phyloP scores from a whole-genome alignment of 768 basidiomycete genomes.

The Tricholoma sp. region DNA sequence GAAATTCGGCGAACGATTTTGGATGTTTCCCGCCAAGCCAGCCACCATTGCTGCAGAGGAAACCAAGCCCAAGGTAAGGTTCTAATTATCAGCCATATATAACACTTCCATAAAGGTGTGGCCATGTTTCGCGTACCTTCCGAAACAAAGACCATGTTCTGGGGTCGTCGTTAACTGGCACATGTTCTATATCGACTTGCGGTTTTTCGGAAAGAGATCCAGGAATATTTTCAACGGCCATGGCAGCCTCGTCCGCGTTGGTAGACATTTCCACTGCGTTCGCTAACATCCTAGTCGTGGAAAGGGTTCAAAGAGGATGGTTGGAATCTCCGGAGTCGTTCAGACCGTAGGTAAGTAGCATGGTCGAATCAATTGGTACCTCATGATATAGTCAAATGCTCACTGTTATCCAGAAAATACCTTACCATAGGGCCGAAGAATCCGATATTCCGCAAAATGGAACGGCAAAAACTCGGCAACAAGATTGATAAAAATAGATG shows the following conservation, averaged over 20 bases:
- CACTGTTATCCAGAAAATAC: no score
- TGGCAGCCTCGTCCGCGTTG: neutral
- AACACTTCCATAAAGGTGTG: no score
- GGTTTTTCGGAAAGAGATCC: neutral
- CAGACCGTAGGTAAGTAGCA: neutral
- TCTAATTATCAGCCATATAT: conserved; percentile 21
- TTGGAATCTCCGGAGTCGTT: neutral
- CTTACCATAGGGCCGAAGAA: no score
- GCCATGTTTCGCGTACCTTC: conserved; percentile 35
- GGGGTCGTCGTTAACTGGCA: no score
- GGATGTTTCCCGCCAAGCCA: conserved; percentile 54
- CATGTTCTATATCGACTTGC: neutral
- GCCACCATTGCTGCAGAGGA: conserved; percentile 53
- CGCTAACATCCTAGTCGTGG: neutral
- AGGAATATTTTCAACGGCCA: neutral
- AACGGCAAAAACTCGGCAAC: no score
- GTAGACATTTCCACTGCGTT: neutral
- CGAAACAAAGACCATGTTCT: conserved; percentile 8
- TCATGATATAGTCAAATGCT: no score
- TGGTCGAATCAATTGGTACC: no score
- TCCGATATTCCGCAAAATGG: no score
- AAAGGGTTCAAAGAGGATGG: neutral
- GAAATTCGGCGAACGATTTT: conserved; percentile 46
- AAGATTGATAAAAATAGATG: no score
- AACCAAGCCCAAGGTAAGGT: conserved; percentile 40